Evolutionary conservation across 768 basidiomycete genomes (phyloP), one percentile per base, ranked within the genome.

Genomic region (Gyrodon lividus): DNA sequence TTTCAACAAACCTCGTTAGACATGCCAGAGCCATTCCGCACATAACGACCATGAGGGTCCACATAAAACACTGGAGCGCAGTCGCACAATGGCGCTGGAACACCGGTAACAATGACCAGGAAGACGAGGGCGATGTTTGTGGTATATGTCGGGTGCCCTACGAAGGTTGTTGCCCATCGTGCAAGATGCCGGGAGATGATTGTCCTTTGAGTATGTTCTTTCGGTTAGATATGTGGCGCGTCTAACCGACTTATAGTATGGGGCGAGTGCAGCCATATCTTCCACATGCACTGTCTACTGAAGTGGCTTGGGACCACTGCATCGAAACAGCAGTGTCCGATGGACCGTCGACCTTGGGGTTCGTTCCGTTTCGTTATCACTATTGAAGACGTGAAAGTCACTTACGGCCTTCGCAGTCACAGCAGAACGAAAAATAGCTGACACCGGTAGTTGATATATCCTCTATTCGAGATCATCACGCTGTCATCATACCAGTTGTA

Each of bases 221-320:
- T 28, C 37, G 19, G 13, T 17, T 42, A 9, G 41, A 17, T 57
- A 47, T 34, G 33, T 22, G 17, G 9, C 34, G 24, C 19, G n/a
- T 9, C 8, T 20, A 60, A 26, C 24, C 22, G 12, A 65, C 2
- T 60, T 28, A 5, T 57, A 98, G 96, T 98, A 48, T 98, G 94
- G 92, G 97, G 97, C 30, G 87, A 97, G 71, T 99, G 96, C 65
- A 92, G 85, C 6, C 97, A 98, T 67, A 85, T 97, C 51, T 99
- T 98, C 64, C 97, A 99, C 67, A 94, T 98, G 92, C 96, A 99
- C 68, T 98, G 96, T 71, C 73, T 99, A 12, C 77, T 96, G 57
- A 97, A 98, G 69, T 99, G 97, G 97, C 82, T 98, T 53, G 86
- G 86, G 4, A 95, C 94, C 0, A 73, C 83, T 5, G 83, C 89